Base-by-base conservation (phyloP, 2,329 filamentous ascomycete species). In the Fusarium chuoi region DNA sequence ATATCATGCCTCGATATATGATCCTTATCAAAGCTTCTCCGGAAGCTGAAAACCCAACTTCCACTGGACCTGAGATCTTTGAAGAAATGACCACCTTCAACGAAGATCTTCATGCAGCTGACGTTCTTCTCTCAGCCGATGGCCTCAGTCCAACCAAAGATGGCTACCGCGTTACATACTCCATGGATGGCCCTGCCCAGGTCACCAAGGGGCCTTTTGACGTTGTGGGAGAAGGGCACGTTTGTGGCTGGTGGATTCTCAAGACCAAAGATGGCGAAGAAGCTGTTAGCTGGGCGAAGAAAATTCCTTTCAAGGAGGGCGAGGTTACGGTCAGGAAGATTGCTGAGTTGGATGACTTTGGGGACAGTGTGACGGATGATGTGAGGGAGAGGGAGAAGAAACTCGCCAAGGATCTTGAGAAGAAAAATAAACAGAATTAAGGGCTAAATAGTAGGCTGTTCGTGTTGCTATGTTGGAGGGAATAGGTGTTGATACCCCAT, bases 231-330 rank as follows among this genome's bases (percentile, higher is more conserved):
- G 75, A 79, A 59, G 52, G 58, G 5, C 74, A 80, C 24, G 71
- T 81, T 6, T 79, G 76, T 18, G 80, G 79, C 2, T 81, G 74
- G 77, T 82, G 80, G 80, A 74, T 82, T 26, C 59, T 82, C 15
- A 75, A 78, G 67, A 75, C 75, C 1, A 75, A 75, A 56, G 71
- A 78, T 24, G 71, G 72, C 12, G 75, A 81, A 10, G 80, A 81
- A 62, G 79, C 79, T 5, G 60, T 81, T 15, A 26, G 33, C 14
- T 82, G 80, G 80, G 80, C 80, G 1, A 77, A 76, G 67, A 79
- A 79, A 56, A 64, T 75, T 6, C 73, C 71, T 1, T 78, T 82
- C 52, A 72, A 76, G 35, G 49, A 63, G 6, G 78, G 77, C 2
- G 77, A 77, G 52, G 56, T 81, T 13, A 59, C 78, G 14, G 70